A percentile compares a stretch with the other conserved stretches of the same genome.
phyloP scores from a whole-genome alignment of 148 eudicot species.

The Rhododendron ferrugineum region DNA sequence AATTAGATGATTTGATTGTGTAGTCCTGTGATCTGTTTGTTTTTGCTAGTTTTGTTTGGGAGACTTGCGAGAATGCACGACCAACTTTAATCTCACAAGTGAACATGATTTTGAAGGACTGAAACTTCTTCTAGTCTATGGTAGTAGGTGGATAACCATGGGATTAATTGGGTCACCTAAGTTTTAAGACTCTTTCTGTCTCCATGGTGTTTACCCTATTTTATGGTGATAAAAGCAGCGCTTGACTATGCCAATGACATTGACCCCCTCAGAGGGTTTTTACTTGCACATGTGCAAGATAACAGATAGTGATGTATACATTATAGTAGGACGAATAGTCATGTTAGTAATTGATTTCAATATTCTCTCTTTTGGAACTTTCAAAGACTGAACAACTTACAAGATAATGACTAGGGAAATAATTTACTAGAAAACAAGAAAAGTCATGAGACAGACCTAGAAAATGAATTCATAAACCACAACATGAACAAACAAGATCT shows the following conservation, averaged over 20 bases:
- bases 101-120: neutral
- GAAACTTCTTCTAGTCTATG: neutral
- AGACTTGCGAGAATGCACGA: no score
- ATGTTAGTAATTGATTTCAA: neutral
- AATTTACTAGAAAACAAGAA: no score
- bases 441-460: no score
- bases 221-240: neutral
- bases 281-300: neutral
- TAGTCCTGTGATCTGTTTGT: no score
- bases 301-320: neutral
- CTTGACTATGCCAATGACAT: neutral
- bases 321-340: neutral
- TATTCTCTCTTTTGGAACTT: neutral
- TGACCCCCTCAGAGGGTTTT: neutral
- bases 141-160: slow-evolving; percentile 7
- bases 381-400: neutral
- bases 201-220: neutral
- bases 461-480: no score
- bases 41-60: no score
- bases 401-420: neutral
- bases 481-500: no score
- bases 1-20: no score
- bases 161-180: slow-evolving; percentile 3
- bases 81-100: neutral
- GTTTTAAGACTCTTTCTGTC: neutral